Conservation (phyloP, 768 basidiomycete species). For the Leccinum barrowsii region DNA sequence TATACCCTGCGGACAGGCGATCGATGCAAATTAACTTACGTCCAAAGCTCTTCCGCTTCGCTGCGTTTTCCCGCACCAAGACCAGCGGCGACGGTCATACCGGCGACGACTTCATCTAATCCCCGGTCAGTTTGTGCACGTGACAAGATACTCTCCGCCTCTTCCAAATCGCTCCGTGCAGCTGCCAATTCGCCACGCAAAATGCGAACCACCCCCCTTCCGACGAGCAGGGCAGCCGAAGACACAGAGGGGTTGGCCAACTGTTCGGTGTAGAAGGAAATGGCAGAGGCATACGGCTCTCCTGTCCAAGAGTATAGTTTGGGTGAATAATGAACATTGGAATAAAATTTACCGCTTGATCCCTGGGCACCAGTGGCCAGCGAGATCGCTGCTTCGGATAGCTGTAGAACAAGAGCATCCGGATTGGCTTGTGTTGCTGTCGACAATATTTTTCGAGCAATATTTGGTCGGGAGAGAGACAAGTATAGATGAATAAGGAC, state of each 20-base stretch:
- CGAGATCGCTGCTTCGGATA: conserved; percentile 81
- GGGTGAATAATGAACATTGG: neutral
- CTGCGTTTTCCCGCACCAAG: conserved; percentile 52
- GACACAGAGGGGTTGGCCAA: conserved; percentile 75
- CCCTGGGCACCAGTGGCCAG: conserved; percentile 72
- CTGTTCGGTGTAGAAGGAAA: conserved; percentile 79
- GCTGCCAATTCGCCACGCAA: conserved; percentile 69
- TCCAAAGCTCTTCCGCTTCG: conserved; percentile 67
- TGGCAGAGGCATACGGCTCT: conserved; percentile 37
- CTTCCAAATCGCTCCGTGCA: conserved; percentile 79
- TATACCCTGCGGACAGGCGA: neutral
- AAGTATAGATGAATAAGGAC: conserved; percentile 84
- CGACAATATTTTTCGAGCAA: conserved; percentile 83
- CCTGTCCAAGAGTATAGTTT: conserved; percentile 12
- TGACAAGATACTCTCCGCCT: conserved; percentile 46
- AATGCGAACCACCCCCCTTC: conserved; percentile 78
- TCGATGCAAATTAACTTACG: conserved; percentile 41
- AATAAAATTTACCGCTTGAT: conserved; percentile 42
- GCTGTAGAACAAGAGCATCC: conserved; percentile 85
- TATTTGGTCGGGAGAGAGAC: conserved; percentile 82
- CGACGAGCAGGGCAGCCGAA: conserved; percentile 69
- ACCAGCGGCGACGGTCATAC: conserved; percentile 59
- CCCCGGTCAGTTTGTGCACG: conserved; percentile 45
- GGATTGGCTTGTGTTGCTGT: conserved; percentile 83
- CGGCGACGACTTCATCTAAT: conserved; percentile 62